Evolutionary conservation across 495 filamentous ascomycete species (phyloP), one percentile per base, ranked within the genome.

Genomic region (Aspergillus saccharolyticus): DNA sequence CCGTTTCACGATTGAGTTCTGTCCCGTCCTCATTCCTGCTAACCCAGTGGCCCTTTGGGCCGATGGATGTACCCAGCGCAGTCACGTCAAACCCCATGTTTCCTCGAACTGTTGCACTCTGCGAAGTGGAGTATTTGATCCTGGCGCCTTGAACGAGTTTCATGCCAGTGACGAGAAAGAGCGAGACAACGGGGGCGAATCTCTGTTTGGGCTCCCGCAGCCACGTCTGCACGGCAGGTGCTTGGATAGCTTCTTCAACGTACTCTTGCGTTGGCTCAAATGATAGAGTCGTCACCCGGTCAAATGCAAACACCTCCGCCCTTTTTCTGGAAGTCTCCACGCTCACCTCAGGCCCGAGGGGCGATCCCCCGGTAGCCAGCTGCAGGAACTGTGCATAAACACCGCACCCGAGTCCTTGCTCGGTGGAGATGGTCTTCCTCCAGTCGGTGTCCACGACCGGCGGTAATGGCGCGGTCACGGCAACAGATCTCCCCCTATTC

Each of bases 371-470:
- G 17, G 54, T 63, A 56, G 62, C 66, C 44, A 68, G 49, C 64
- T 71, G 64, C 55, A 71, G 61, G 58, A 70, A 71, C 57, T 68
- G 68, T 55, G 63, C 65, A 52, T 64, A 71, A 30, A 71, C 66
- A 48, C 68, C 68, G 21, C 60, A 55, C 33, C 60, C 64, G 42
- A 63, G 17, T 30, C 58, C 62, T 52, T 14, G 64, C 57, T 67
- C 54, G 44, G 51, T 50, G 19, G 68, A 69, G 54, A 64, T 42
- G n/a, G 58, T 66, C 58, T 64, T 66, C 48, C 64, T 66, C 62
- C 64, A 70, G 54, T 70, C 63, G 53, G 65, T 70, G 51, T 70
- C 67, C 19, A 68, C 56, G 53, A 68, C 47, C 51, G 65, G 65
- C 56, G 60, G 61, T 52, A 52, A n/a, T 61, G 57, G 44, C 33